Base-by-base conservation (phyloP, 2,329 filamentous ascomycete genomes). In the Ascomycota sp. region DNA sequence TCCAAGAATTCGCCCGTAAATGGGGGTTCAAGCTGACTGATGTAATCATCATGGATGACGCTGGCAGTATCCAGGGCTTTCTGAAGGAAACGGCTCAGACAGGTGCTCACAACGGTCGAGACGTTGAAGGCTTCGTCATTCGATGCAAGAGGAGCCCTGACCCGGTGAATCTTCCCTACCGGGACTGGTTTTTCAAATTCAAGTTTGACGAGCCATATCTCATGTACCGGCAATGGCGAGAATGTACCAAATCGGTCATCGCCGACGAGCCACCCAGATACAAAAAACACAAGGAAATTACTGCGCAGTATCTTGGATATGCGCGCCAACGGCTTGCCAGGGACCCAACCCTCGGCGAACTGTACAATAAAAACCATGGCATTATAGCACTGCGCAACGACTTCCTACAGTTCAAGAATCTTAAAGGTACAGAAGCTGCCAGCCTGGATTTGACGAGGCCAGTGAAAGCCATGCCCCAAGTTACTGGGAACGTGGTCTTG, bases 161-260 rank as follows among this genome's bases (percentile, higher is more conserved):
- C 25, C 58, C 60, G 0, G 57, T 54, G 1, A 49, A 52, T 10
- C 53, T 52, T 2, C 66, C 68, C 1, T 89, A 74, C 51, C 58
- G 68, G n/a, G 84, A 98, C 52, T 98, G 89, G 89, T 98, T 98
- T 56, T 98, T 98, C 73, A 98, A 98, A 56, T 98, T 84, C 68
- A 98, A 98, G 58, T 98, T 98, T 39, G 89, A 98, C 49, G 89
- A 98, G 57, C 89, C 89, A 1, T 98, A 98, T 50, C 61, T 98
- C 39, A 91, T 98, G 82, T 98, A 95, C 56, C 74, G 89, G 21
- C 89, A 98, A 58, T 98, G 89, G 89, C 75, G 89, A 40, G 89
- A 98, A 57, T 92, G 80, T 50, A 98, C 89, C 30, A 95, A 92
- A 53, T 68, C 80, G 6, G 56, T 95, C 37, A 93, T 98, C 43